Evolutionary conservation across 805 yeast species (phyloP), one percentile per base, ranked within the genome.

Genomic region (Torulaspora maleeae): DNA sequence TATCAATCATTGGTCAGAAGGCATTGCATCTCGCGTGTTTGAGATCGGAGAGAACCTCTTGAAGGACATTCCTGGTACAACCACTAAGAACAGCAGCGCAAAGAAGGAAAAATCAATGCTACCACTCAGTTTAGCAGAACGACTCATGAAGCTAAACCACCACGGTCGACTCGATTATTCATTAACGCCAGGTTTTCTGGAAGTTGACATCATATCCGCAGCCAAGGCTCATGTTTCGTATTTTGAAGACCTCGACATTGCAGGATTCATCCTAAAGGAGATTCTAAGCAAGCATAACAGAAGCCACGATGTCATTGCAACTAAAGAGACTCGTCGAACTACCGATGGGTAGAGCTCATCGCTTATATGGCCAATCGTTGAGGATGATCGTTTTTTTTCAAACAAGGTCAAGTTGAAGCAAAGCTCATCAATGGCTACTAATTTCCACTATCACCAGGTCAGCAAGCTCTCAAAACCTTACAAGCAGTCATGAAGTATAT

Each of bases 201-300:
- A 89, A 55, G 75, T 89, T 16, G 85, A 95, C 24, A 64, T 88
- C 28, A 72, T 91, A 9, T 77, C 88, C 3, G 93, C 95, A 0
- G 71, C 91, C 7, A 86, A 86, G 40, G 93, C 98, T 0, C 99
- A 91, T 64, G 80, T 86, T 11, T 80, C 87, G 38, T 91, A 91
- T 63, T 83, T 91, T 61, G 95, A 88, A 59, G 95, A 88, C 54
- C 75, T 79, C 41, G 89, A 89, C 56, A 80, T 91, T 29, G 89
- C 95, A 0, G 83, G 83, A 1, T 90, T 91, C 54, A 63, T 91
- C 4, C 64, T 90, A 60, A 72, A 71, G 38, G 89, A 88, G 59
- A 60, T 84, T 5, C 38, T 63, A 4, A 44, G 38, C 9, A 44
- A 44, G 39, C 34, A 41, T 22, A n/a, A 22, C 16, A 36, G 39